Base-by-base conservation (phyloP, 1,284 basidiomycete genomes). In the Microbotryum violaceum region DNA sequence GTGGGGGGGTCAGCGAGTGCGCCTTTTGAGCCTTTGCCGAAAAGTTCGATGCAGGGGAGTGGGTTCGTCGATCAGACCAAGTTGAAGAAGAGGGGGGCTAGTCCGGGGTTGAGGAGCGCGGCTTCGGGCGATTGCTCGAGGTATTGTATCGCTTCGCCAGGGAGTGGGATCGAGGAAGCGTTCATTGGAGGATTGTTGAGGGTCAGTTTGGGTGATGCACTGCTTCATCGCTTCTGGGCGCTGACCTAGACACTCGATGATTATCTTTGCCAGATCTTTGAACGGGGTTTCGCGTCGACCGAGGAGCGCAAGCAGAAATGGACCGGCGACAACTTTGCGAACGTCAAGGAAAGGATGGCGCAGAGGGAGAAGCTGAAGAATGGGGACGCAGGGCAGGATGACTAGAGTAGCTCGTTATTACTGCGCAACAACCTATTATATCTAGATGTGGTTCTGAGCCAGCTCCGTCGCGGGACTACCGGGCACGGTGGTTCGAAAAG, bases 121-220 rank as follows among this genome's bases (percentile, higher is more conserved):
- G 46, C 54, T 25, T 60, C 62, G 42, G 67, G 65, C 16, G 70
- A 73, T 58, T 73, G 72, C 56, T 55, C 63, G 46, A 51, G 69
- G 47, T 71, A 71, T 59, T 73, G 72, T 60, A 58, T 71, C 45
- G 71, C 72, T 6, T 64, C 63, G 23, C 71, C 72, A 12, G 72
- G 72, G 6, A 23, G 66, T 50, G 61, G 62, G 23, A 45, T 73
- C 21, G 72, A 73, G 61, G 63, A 66, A 50, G 63, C 60, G 33
- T 71, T 73, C 60, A 55, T 72, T 16, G 72, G 71, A 1, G 67
- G 66, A 14, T 50, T 73, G 27, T 21, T 45, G 50, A 61, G 57
- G 27, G 51, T 71, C 25, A 42, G 37, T 42, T 42, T 42, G 14
- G 37, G 37, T 18, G 37, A 6, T 42, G 37, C 9, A 55, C 25